A percentile compares a stretch with the other conserved stretches of the same genome.
These are phyloP conservation scores for Paecilomyces dactylethromorphus DNA, from an alignment of 2,329 filamentous ascomycete species.

Conservation along the genomic window DNA sequence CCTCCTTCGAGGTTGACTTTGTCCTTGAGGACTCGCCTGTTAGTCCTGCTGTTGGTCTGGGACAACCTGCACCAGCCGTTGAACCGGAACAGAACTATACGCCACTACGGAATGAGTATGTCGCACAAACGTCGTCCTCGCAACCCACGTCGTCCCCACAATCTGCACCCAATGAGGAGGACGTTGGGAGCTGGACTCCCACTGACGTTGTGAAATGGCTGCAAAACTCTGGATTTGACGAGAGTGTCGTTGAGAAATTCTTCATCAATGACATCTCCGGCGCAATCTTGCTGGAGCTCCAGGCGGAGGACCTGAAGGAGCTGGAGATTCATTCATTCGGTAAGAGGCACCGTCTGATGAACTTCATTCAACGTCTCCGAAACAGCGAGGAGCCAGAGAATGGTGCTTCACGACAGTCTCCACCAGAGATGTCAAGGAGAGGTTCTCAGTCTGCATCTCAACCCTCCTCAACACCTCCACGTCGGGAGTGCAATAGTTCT, in stretches of 20 bases:
- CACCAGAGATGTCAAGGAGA: not conserved
- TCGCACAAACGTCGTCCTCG: not conserved
- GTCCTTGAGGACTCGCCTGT: constrained; percentile 10
- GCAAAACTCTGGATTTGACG: constrained; percentile 74
- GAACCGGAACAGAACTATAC: constrained; percentile 13
- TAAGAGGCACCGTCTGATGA: constrained; percentile 56
- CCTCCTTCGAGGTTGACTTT: constrained; percentile 12
- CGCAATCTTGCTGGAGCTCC: constrained; percentile 77
- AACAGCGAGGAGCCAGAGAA: constrained; percentile 10
- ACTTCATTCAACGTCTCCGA: constrained; percentile 49
- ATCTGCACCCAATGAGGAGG: constrained; percentile 15
- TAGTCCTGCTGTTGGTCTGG: constrained; percentile 7
- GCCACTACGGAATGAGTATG: constrained; percentile 8
- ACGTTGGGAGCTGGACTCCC: constrained; percentile 22
- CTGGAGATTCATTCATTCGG: constrained; percentile 58
- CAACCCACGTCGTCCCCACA: constrained; percentile 14
- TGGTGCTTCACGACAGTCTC: not conserved
- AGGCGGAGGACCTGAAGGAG: constrained; percentile 71
- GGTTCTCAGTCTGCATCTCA: not conserved
- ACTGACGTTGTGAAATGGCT: constrained; percentile 53
- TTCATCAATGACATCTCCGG: constrained; percentile 89
- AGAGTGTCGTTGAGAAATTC: constrained; percentile 72
- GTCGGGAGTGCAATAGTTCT: not conserved
- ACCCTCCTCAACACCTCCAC: not conserved
- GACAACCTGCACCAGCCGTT: constrained; percentile 6